A percentile compares a stretch with the other conserved stretches of the same genome.
Conservation (phyloP, 139 green algal genomes). For the Picochlorum costavermella region DNA sequence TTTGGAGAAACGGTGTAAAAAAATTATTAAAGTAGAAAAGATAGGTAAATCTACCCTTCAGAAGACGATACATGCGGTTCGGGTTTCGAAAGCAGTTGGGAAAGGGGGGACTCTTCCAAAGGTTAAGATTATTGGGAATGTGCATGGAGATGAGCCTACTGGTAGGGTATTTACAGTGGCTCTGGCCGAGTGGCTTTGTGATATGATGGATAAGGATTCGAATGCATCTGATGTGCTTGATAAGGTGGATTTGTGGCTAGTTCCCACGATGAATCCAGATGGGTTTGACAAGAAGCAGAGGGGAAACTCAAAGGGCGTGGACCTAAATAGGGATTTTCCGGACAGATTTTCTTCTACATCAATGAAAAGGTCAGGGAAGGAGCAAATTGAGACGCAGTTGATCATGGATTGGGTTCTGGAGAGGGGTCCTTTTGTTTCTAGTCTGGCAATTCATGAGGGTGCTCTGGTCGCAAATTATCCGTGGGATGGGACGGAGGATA, state of each 20-base stretch:
- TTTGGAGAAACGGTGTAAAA: conserved; percentile 1
- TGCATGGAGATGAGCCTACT: conserved; percentile 84
- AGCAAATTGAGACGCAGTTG: conserved; percentile 59
- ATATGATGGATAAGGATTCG: conserved; percentile 17
- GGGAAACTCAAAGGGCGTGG: conserved; percentile 44
- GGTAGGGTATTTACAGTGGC: conserved; percentile 64
- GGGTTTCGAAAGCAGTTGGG: too few species aligned
- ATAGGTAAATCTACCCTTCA: too few species aligned
- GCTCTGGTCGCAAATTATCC: conserved; percentile 82
- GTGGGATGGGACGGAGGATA: conserved; percentile 62
- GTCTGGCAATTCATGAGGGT: conserved; percentile 35
- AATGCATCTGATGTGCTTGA: conserved; percentile 42
- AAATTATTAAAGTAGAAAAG: too few species aligned
- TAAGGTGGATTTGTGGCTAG: conserved; percentile 52
- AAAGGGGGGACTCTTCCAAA: conserved; percentile 33
- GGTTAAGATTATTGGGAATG: conserved; percentile 65
- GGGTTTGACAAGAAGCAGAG: conserved; percentile 51
- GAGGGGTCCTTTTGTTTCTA: conserved; percentile 35
- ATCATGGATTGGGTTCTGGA: conserved; percentile 60
- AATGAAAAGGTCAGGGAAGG: conserved; percentile 29
- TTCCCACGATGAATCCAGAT: conserved; percentile 84
- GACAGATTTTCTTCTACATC: conserved; percentile 42
- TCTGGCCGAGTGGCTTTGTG: conserved; percentile 74
- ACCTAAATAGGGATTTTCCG: conserved; percentile 91
- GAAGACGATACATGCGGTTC: too few species aligned